Evolutionary conservation across 1,284 basidiomycete species (phyloP).

Genomic region (Ustilago curta): DNA sequence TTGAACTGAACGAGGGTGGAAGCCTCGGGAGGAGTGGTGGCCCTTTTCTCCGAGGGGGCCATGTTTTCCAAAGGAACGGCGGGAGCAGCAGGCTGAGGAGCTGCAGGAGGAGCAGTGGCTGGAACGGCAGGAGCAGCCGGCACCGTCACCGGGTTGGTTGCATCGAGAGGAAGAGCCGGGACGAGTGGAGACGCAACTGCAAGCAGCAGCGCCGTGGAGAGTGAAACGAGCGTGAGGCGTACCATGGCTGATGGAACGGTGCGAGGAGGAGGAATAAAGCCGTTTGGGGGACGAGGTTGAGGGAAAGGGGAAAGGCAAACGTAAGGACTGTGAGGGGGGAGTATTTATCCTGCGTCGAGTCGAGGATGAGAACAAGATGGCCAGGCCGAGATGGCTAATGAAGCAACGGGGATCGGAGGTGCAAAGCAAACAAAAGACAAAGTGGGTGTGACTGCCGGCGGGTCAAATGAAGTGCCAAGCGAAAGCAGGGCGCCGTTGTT

Average conservation of each 20-base stretch:
- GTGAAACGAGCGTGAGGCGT: slow-evolving; percentile 7
- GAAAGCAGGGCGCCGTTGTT: too few relatives aligned
- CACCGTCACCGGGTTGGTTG: background rate
- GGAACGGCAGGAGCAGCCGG: background rate
- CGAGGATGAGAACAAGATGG: too few relatives aligned
- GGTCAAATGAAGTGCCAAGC: too few relatives aligned
- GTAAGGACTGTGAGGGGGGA: background rate
- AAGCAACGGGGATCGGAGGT: too few relatives aligned
- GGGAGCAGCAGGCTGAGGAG: background rate
- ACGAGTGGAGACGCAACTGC: slow-evolving; percentile 11
- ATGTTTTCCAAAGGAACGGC: background rate
- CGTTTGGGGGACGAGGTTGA: background rate
- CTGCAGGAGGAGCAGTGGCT: background rate
- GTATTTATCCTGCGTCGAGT: background rate
- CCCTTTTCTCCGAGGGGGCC: background rate
- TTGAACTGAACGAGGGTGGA: slow-evolving; percentile 34
- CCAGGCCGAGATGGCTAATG: too few relatives aligned
- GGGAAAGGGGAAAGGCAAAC: background rate
- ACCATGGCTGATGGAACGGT: slow-evolving; percentile 9
- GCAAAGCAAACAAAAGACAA: too few relatives aligned
- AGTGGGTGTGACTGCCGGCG: too few relatives aligned
- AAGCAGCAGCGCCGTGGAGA: slow-evolving; percentile 21
- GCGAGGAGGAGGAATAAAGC: background rate
- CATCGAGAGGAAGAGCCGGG: slow-evolving; percentile 11
- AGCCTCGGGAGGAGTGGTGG: slow-evolving; percentile 19